Evolutionary conservation across 805 yeast species (phyloP).

Genomic region (Diddensiella santjacobensis): DNA sequence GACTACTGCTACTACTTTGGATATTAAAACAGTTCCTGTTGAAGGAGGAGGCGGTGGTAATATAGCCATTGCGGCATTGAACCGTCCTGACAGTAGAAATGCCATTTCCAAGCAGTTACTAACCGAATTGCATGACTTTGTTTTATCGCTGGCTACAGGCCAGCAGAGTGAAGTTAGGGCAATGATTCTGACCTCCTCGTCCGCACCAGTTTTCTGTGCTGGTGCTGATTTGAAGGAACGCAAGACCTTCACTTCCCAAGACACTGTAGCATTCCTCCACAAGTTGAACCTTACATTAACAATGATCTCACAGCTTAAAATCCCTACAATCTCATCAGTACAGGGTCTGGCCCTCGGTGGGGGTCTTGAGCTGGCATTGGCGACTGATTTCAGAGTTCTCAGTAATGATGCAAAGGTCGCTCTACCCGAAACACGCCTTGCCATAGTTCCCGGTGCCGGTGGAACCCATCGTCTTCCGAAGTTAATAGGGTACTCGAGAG

Average conservation of each 20-base stretch:
- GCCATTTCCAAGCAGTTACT: constrained; percentile 30
- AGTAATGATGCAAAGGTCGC: constrained; percentile 37
- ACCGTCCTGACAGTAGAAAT: constrained; percentile 34
- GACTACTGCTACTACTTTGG: background rate
- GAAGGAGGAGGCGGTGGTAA: constrained; percentile 9
- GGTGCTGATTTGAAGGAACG: constrained; percentile 44
- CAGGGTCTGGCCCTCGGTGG: constrained; percentile 45
- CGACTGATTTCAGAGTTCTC: constrained; percentile 39
- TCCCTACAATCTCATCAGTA: constrained; percentile 43
- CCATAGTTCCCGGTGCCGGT: constrained; percentile 48
- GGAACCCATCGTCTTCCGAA: constrained; percentile 42
- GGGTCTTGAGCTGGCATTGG: constrained; percentile 43
- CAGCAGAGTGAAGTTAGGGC: constrained; percentile 22
- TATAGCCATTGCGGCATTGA: constrained; percentile 27
- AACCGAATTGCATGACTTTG: constrained; percentile 26
- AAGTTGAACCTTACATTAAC: constrained; percentile 33
- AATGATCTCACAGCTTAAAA: constrained; percentile 29
- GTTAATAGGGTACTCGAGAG: constrained; percentile 40
- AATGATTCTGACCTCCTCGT: constrained; percentile 27
- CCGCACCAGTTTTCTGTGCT: constrained; percentile 31
- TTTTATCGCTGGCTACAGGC: constrained; percentile 23
- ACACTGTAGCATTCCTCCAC: constrained; percentile 27
- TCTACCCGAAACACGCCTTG: constrained; percentile 42
- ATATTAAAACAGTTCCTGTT: background rate
- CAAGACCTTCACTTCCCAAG: constrained; percentile 29